Evolutionary conservation across 2,329 filamentous ascomycete species (phyloP).

Genomic region (Beauveria medogensis): DNA sequence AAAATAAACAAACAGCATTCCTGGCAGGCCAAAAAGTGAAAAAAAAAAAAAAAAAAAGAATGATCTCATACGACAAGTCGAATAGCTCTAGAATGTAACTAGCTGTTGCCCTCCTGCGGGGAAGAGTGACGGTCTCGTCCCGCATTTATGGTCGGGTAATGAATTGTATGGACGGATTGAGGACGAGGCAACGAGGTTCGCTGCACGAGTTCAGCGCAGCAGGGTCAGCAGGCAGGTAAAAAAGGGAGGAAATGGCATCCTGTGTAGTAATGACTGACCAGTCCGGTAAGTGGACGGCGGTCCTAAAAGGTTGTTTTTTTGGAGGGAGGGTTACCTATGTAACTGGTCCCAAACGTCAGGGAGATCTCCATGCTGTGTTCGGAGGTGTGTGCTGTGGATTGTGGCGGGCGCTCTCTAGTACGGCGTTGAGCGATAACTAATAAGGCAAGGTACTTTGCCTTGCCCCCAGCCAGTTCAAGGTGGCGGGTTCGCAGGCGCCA

Average conservation of each 20-base stretch:
- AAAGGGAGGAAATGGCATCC: neutral
- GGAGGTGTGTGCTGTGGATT: neutral
- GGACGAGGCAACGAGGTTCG: neutral
- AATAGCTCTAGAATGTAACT: neutral
- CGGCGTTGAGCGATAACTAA: neutral
- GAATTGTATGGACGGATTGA: neutral
- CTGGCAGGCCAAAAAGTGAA: neutral
- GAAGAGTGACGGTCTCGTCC: neutral
- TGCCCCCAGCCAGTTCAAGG: neutral
- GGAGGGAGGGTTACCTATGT: no score
- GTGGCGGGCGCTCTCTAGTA: neutral
- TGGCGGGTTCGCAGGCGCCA: neutral
- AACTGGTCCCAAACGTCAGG: neutral
- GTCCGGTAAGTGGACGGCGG: no score
- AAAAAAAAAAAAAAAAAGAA: neutral
- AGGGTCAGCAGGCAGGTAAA: neutral
- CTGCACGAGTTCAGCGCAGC: neutral
- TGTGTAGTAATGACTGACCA: no score
- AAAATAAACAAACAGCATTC: neutral
- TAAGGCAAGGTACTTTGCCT: neutral
- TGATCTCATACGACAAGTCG: neutral
- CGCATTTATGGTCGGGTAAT: neutral
- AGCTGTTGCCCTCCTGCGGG: neutral
- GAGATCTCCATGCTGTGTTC: neutral
- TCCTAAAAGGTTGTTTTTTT: no score